A percentile compares a stretch with the other conserved stretches of the same genome.
These are phyloP conservation scores for Marsdenia floribunda DNA, from an alignment of 257 asterid species.

Conservation along the genomic window DNA sequence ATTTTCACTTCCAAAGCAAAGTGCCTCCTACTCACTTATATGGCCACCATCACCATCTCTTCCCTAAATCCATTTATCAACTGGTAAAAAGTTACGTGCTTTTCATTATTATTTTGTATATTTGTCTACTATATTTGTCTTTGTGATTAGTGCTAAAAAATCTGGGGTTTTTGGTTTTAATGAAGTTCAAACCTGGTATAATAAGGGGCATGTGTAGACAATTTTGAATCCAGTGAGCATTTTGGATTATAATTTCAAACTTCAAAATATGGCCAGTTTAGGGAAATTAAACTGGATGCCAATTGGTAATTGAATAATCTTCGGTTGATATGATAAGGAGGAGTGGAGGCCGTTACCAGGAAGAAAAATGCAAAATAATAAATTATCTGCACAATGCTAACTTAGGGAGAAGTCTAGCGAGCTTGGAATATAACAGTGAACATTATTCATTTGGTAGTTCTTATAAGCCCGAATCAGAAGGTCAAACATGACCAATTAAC, in stretches of 20 bases:
- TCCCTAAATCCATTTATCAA: conserved; percentile 92
- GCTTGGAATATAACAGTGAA: neutral
- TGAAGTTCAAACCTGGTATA: neutral
- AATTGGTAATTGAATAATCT: neutral
- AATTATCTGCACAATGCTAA: neutral
- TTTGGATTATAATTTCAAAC: neutral
- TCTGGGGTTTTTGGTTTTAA: neutral
- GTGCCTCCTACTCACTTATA: conserved; percentile 66
- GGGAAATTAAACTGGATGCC: neutral
- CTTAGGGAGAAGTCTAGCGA: neutral
- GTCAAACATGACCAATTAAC: neutral
- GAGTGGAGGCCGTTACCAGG: neutral
- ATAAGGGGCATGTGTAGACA: neutral
- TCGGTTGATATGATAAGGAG: neutral
- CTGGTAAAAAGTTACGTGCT: conserved; percentile 39
- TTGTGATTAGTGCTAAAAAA: neutral
- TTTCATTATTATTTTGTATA: neutral
- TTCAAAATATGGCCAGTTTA: neutral
- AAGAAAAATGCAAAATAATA: neutral
- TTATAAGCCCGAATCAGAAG: neutral
- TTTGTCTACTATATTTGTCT: neutral
- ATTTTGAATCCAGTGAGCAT: neutral
- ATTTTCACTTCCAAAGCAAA: conserved; percentile 80
- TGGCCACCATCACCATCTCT: conserved; percentile 88
- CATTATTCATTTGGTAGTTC: neutral